Evolutionary conservation across 495 filamentous ascomycete species (phyloP).

Genomic region (Coniosporium apollinis): DNA sequence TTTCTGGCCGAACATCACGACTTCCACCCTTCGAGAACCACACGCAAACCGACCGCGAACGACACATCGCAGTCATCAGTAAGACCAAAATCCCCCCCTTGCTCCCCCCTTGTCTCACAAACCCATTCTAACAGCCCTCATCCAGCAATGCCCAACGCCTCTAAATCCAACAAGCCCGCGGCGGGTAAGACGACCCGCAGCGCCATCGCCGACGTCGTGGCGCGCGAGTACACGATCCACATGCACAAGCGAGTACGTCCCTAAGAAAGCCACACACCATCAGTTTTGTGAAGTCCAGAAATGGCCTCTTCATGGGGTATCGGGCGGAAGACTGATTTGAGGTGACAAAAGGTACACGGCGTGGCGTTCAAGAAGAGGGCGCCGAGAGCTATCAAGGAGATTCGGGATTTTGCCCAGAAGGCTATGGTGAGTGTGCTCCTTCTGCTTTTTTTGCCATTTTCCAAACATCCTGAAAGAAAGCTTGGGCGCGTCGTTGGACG

Average conservation of each 20-base stretch:
- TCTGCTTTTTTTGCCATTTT: neutral
- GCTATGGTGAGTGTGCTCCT: slow-evolving; percentile 65
- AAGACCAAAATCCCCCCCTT: too few relatives aligned
- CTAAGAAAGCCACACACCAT: slow-evolving; percentile 18
- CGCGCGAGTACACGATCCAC: slow-evolving; percentile 99
- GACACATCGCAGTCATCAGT: too few relatives aligned
- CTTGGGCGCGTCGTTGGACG: slow-evolving; percentile 7
- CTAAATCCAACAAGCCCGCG: slow-evolving; percentile 34
- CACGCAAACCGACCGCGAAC: too few relatives aligned
- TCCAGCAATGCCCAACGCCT: slow-evolving; percentile 11
- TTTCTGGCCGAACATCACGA: too few relatives aligned
- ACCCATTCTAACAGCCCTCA: too few relatives aligned
- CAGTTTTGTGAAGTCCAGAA: slow-evolving; percentile 58
- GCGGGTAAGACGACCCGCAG: slow-evolving; percentile 67
- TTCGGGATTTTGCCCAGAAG: slow-evolving; percentile 75
- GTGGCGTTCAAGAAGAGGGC: slow-evolving; percentile 99
- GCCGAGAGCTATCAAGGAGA: slow-evolving; percentile 97
- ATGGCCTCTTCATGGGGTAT: slow-evolving; percentile 29
- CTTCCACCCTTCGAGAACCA: too few relatives aligned
- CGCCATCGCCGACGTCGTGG: slow-evolving; percentile 94
- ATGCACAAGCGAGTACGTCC: slow-evolving; percentile 95
- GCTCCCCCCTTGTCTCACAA: too few relatives aligned
- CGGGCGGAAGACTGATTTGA: slow-evolving; percentile 24
- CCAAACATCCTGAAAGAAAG: neutral
- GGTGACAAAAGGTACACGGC: slow-evolving; percentile 60